Conservation (phyloP, 225 moss, liverwort and hornwort genomes). For the Sphagnum contortum region DNA sequence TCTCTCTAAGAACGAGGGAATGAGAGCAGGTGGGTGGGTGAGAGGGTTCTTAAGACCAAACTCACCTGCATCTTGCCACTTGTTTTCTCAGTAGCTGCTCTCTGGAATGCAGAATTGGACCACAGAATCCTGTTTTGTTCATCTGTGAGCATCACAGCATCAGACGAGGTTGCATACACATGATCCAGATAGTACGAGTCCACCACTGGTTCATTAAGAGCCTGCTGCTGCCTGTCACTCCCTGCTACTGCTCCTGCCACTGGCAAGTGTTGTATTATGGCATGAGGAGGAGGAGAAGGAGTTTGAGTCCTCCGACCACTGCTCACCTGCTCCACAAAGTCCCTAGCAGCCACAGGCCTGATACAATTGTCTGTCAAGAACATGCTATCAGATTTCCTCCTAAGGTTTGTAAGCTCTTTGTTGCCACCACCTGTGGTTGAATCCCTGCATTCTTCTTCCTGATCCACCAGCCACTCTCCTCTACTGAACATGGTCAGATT, state of each 20-base stretch:
- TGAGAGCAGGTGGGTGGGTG: no score
- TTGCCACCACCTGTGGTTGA: not conserved
- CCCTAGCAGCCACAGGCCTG: not conserved
- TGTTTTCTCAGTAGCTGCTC: constrained; percentile 44
- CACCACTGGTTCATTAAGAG: constrained; percentile 16
- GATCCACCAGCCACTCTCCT: constrained; percentile 7
- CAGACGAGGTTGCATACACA: constrained; percentile 44
- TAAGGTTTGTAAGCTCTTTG: no score
- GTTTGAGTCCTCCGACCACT: no score
- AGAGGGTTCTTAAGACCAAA: not conserved
- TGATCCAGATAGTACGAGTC: constrained; percentile 49
- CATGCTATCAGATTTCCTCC: no score
- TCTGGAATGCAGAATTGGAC: constrained; percentile 53
- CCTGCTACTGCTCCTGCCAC: not conserved
- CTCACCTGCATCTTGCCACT: constrained; percentile 45
- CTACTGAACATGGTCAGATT: constrained; percentile 44
- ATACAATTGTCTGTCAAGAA: not conserved
- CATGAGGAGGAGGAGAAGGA: constrained; percentile 5
- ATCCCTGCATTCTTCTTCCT: constrained; percentile 8
- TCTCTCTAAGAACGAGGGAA: no score
- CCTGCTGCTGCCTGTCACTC: not conserved
- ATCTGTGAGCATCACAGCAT: constrained; percentile 62
- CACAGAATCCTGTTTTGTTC: constrained; percentile 41
- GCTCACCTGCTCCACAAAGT: constrained; percentile 6
- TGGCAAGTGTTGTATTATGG: constrained; percentile 1